Evolutionary conservation across 331 rosid genomes (phyloP).

Genomic region (Pyracantha coccinea): DNA sequence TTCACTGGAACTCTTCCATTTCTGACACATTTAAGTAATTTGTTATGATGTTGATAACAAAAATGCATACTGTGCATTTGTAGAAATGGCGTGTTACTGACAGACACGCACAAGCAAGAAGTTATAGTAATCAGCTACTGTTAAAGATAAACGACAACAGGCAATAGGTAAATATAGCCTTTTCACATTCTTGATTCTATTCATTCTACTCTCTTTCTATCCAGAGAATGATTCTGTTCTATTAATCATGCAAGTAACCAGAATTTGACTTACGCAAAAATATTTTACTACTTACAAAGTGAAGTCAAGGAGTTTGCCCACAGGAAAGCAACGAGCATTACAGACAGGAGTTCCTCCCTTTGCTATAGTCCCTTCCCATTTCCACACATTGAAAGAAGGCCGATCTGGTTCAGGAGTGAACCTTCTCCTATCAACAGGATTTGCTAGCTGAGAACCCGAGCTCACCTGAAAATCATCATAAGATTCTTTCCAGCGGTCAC

Average conservation of each 20-base stretch:
- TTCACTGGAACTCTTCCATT: neutral
- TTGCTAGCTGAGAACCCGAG: conserved; percentile 37
- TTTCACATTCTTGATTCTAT: neutral
- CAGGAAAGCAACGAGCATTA: conserved; percentile 98
- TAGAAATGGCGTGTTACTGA: neutral
- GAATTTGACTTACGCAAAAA: neutral
- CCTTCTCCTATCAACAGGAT: conserved; percentile 47
- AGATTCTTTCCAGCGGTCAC: conserved; percentile 57
- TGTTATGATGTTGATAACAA: neutral
- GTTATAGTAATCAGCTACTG: neutral
- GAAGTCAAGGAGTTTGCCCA: conserved; percentile 78
- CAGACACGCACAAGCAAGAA: neutral
- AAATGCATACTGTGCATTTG: neutral
- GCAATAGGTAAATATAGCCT: neutral
- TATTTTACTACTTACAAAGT: conserved; percentile 55
- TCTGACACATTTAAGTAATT: neutral
- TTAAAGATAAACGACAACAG: neutral
- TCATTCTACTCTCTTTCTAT: too few relatives aligned
- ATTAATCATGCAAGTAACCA: neutral
- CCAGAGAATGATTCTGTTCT: neutral
- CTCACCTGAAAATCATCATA: conserved; percentile 45
- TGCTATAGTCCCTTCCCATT: conserved; percentile 99
- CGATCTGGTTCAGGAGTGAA: conserved; percentile 58
- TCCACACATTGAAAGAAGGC: conserved; percentile 72
- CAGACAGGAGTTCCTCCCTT: conserved; percentile 98